These are phyloP conservation scores for Annulohypoxylon nitens DNA, from an alignment of 495 filamentous ascomycete species.

Conservation along the genomic window DNA sequence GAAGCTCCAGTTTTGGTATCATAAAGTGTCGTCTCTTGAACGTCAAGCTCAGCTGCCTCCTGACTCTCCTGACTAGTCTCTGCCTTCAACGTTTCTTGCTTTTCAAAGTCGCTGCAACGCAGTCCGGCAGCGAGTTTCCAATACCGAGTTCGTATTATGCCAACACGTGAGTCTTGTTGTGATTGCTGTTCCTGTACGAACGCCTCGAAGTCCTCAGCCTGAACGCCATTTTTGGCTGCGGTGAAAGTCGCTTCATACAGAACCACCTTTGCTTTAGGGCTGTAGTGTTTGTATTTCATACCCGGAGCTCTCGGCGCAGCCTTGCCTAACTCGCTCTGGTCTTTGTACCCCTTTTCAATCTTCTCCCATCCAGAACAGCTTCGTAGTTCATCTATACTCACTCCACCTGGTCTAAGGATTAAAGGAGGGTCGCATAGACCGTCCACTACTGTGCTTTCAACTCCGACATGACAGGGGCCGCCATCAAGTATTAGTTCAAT, in stretches of 20 bases:
- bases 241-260: slow-evolving; percentile 74
- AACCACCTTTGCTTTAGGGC: slow-evolving; percentile 87
- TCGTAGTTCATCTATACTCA: slow-evolving; percentile 87
- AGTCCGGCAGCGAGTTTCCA: slow-evolving; percentile 57
- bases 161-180: slow-evolving; percentile 44
- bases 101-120: slow-evolving; percentile 38
- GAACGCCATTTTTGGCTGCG: slow-evolving; percentile 30
- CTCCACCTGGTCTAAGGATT: slow-evolving; percentile 87
- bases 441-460: slow-evolving; percentile 97
- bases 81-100: slow-evolving; percentile 28
- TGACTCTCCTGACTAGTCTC: slow-evolving; percentile 25
- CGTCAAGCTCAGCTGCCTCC: slow-evolving; percentile 48
- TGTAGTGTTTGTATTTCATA: slow-evolving; percentile 99
- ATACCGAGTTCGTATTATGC: slow-evolving; percentile 60
- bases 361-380: slow-evolving; percentile 83
- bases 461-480: slow-evolving; percentile 84
- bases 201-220: slow-evolving; percentile 37
- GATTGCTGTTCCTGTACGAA: slow-evolving; percentile 26
- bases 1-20: slow-evolving; percentile 37
- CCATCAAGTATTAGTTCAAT: slow-evolving; percentile 94
- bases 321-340: slow-evolving; percentile 67
- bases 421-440: slow-evolving; percentile 83
- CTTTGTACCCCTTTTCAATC: slow-evolving; percentile 79
- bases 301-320: slow-evolving; percentile 84
- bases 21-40: slow-evolving; percentile 52